Base-by-base conservation (phyloP, 768 basidiomycete species). In the Russula olivacea region DNA sequence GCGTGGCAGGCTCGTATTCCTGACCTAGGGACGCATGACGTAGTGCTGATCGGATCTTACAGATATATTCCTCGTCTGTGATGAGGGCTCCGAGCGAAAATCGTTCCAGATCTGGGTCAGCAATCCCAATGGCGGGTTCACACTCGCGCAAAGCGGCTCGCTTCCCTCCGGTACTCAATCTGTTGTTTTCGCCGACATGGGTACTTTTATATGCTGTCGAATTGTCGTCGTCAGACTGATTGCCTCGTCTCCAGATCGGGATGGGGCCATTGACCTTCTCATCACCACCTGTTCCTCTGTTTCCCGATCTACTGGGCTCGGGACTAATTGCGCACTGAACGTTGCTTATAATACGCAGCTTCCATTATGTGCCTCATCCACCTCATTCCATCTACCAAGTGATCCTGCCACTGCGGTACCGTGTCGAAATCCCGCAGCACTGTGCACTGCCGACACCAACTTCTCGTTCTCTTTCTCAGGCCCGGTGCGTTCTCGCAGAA, bases 241-340 rank as follows among this genome's bases (percentile, higher is more conserved):
- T 45, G 28, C 34, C 36, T 49, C 19, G 36, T 41, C 53, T 55
- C 2, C 63, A 89, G 95, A 98, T 70, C 86, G 97, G 8, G 97
- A 98, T 69, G 97, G 97, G 1, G 95, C 96, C 0, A 89, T 98
- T 36, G 97, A 98, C 72, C 85, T 98, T 81, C 80, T 99, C 50
- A 93, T 98, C 71, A 82, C 91, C 0, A 89, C 89, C 0, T 99
- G 97, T 71, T 74, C 78, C 0, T 81, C 79, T 2, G 83, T 91
- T n/a, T 87, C 89, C 0, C 72, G 77, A 1, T 77, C 80, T 1
- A 84, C 80, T 0, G 93, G 94, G 2, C 74, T 90, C 0, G 94
- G 94, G 12, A 76, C 76, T 2, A 81, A 83, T 45, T 98, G 97
- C 72, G 77, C 77, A 55, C 82, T 99, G 73, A 96, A 95, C 71